phyloP scores from a whole-genome alignment of 2,329 filamentous ascomycete species.

The Lachnellula hyalina region DNA sequence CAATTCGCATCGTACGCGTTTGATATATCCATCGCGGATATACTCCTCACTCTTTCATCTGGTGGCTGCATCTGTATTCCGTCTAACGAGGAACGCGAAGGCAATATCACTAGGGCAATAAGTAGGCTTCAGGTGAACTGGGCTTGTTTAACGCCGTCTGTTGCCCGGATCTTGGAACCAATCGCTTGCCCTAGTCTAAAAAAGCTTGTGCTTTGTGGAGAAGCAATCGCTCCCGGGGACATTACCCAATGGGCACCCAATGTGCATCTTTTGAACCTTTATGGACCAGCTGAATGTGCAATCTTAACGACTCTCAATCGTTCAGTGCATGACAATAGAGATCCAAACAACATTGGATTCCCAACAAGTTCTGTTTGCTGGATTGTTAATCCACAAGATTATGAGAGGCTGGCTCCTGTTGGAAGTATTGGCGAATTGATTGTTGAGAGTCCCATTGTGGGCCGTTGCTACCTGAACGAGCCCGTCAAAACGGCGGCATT shows the following conservation, averaged over 20 bases:
- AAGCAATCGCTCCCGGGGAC: conserved; percentile 34
- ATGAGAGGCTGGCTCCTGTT: conserved; percentile 6
- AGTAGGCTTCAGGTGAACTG: conserved; percentile 13
- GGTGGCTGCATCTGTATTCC: conserved; percentile 36
- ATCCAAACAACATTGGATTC: not conserved
- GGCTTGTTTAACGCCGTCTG: conserved; percentile 19
- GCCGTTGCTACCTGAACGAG: conserved; percentile 7
- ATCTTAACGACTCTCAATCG: conserved; percentile 8
- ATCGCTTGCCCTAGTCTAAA: conserved; percentile 14
- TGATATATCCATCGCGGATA: conserved; percentile 34
- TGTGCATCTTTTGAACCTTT: conserved; percentile 36
- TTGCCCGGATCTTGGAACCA: conserved; percentile 17
- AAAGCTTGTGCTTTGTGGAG: conserved; percentile 16
- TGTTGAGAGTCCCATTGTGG: conserved; percentile 10
- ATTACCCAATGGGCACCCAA: conserved; percentile 33
- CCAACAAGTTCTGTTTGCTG: conserved; percentile 3
- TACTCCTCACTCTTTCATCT: conserved; percentile 22
- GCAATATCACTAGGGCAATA: conserved; percentile 30
- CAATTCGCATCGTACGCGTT: conserved; percentile 17
- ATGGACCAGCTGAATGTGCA: conserved; percentile 31
- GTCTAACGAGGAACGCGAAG: conserved; percentile 30
- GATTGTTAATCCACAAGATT: conserved; percentile 11
- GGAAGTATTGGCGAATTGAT: conserved; percentile 9
- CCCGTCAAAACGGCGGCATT: conserved; percentile 1
- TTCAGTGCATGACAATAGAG: conserved; percentile 7